Conservation (phyloP, 305 asterid genomes). For the Fraxinus baroniana region DNA sequence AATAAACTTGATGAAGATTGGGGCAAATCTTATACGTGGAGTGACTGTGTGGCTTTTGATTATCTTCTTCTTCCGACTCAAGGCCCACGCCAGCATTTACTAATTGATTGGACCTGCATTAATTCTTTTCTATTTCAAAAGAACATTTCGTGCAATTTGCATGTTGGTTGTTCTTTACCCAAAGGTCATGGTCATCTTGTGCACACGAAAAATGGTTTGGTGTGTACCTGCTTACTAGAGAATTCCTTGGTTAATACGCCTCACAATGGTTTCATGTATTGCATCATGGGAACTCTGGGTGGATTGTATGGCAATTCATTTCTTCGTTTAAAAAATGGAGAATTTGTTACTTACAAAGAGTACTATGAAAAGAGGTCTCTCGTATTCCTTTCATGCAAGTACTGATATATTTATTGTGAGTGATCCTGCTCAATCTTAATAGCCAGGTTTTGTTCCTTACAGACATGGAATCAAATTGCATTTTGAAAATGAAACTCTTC, state of each 20-base stretch:
- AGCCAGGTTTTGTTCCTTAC: conserved; percentile 21
- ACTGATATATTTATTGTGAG: neutral
- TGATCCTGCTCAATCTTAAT: neutral
- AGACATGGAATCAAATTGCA: conserved; percentile 61
- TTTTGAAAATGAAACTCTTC: conserved; percentile 48
- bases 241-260: conserved; percentile 70
- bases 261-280: conserved; percentile 56
- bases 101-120: conserved; percentile 56
- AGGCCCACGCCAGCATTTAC: conserved; percentile 17
- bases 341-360: conserved; percentile 40
- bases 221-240: conserved; percentile 57
- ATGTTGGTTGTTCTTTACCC: conserved; percentile 17
- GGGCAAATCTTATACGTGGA: conserved; percentile 5
- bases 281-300: conserved; percentile 44
- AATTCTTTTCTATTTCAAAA: conserved; percentile 27
- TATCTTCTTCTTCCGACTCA: conserved; percentile 67
- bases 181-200: conserved; percentile 23
- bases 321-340: conserved; percentile 42
- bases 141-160: conserved; percentile 18
- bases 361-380: conserved; percentile 51
- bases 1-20: conserved; percentile 35
- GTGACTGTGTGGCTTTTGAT: conserved; percentile 31
- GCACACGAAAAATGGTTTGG: conserved; percentile 47
- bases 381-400: neutral
- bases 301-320: conserved; percentile 42